Conservation (phyloP, 805 yeast species). For the Barnettozyma vustinii region DNA sequence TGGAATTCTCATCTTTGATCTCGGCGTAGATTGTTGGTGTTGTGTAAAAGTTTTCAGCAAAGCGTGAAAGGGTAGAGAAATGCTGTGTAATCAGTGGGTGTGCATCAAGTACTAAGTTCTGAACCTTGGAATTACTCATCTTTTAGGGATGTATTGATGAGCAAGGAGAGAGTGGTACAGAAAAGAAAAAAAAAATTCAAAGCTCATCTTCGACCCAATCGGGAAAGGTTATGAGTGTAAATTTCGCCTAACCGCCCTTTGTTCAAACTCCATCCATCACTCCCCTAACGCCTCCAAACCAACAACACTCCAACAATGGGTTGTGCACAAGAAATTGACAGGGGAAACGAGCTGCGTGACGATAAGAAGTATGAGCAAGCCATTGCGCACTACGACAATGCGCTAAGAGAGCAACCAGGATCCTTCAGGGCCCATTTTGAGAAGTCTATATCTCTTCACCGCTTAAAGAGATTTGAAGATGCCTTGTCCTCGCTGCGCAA, state of each 20-base stretch:
- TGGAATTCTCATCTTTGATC: conserved; percentile 78
- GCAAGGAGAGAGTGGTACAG: too few relatives aligned
- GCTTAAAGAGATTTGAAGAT: conserved; percentile 34
- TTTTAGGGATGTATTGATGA: not conserved
- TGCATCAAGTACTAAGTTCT: conserved; percentile 77
- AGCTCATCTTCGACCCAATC: conserved; percentile 7
- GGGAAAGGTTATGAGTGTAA: conserved; percentile 4
- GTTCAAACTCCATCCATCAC: too few relatives aligned
- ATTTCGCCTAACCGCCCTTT: too few relatives aligned
- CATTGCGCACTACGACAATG: conserved; percentile 30
- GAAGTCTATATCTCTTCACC: conserved; percentile 40
- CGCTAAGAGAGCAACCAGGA: conserved; percentile 35
- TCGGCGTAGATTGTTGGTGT: conserved; percentile 90
- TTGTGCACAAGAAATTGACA: conserved; percentile 27
- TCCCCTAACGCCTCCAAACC: not conserved
- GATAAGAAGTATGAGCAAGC: conserved; percentile 40
- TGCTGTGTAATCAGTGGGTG: conserved; percentile 90
- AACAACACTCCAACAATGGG: conserved; percentile 23
- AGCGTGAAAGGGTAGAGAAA: conserved; percentile 62
- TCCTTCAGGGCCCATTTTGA: conserved; percentile 42
- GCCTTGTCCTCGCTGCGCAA: conserved; percentile 38
- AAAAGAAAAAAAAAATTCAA: not conserved
- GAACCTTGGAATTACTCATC: conserved; percentile 12
- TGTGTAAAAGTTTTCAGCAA: conserved; percentile 71
- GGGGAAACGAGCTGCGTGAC: conserved; percentile 37